phyloP scores from a whole-genome alignment of 1,139 yeast genomes.

The Geotrichum citri-aurantii region DNA sequence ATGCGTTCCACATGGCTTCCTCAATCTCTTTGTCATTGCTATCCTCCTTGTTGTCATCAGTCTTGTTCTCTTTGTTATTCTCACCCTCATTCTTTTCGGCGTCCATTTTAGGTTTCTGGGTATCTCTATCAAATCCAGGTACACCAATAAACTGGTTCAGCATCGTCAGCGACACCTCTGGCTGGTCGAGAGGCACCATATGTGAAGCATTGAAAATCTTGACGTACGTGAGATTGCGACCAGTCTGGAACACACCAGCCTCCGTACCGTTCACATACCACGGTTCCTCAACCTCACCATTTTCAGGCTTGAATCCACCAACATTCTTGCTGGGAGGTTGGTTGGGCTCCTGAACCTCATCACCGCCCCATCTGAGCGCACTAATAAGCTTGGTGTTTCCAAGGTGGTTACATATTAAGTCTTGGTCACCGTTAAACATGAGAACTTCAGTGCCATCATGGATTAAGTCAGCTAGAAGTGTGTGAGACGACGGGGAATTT shows the following conservation, averaged over 20 bases:
- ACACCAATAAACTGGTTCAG: constrained; percentile 25
- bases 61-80: background rate
- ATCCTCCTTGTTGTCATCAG: background rate
- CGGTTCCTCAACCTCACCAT: constrained; percentile 22
- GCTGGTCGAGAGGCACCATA: constrained; percentile 89
- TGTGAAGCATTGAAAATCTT: constrained; percentile 75
- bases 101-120: constrained; percentile 11
- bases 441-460: constrained; percentile 53
- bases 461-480: constrained; percentile 59
- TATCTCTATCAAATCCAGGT: constrained; percentile 13
- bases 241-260: constrained; percentile 37
- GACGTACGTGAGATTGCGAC: constrained; percentile 71
- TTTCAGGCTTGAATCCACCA: constrained; percentile 29
- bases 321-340: constrained; percentile 18
- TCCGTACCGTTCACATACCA: constrained; percentile 30
- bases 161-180: constrained; percentile 64
- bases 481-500: constrained; percentile 55
- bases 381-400: constrained; percentile 68
- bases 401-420: constrained; percentile 75
- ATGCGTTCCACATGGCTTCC: constrained; percentile 37
- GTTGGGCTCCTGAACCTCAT: constrained; percentile 55
- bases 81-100: background rate
- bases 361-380: constrained; percentile 63
- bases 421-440: constrained; percentile 83
- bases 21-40: constrained; percentile 18